These are phyloP conservation scores for Starmerella khaoyaiensis DNA, from an alignment of 805 yeast genomes.

Conservation along the genomic window DNA sequence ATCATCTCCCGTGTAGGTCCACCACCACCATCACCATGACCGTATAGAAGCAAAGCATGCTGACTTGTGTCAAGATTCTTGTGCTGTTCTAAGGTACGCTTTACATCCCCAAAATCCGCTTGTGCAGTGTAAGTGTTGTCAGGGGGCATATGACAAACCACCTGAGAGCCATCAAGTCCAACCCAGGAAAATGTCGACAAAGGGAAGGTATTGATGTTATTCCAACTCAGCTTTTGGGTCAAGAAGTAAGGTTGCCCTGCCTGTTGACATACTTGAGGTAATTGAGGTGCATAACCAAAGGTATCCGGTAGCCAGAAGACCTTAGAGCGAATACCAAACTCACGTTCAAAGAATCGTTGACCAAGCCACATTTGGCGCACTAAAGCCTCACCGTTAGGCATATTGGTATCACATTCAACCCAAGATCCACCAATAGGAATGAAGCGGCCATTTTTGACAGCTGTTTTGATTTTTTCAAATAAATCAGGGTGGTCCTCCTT, in stretches of 20 bases:
- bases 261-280: constrained; percentile 83
- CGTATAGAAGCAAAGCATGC: constrained; percentile 69
- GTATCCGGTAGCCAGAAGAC: constrained; percentile 96
- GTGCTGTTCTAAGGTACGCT: constrained; percentile 65
- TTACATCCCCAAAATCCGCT: constrained; percentile 87
- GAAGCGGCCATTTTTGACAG: constrained; percentile 59
- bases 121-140: constrained; percentile 88
- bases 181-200: constrained; percentile 89
- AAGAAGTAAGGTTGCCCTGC: constrained; percentile 75
- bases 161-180: constrained; percentile 86
- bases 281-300: constrained; percentile 89
- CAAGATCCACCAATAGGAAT: constrained; percentile 93
- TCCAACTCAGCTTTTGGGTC: constrained; percentile 94
- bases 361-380: constrained; percentile 83
- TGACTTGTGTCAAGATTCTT: constrained; percentile 72
- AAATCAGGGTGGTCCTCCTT: constrained; percentile 74
- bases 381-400: constrained; percentile 89
- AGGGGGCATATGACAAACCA: constrained; percentile 95
- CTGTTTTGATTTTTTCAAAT: constrained; percentile 45
- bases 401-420: constrained; percentile 94
- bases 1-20: constrained; percentile 92
- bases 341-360: constrained; percentile 66
- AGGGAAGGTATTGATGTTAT: constrained; percentile 84
- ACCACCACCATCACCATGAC: constrained; percentile 98
- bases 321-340: constrained; percentile 64